A percentile compares a stretch with the other conserved stretches of the same genome.
phyloP scores from a whole-genome alignment of 2,329 filamentous ascomycete genomes.

The Penicillium aurantiogriseum region DNA sequence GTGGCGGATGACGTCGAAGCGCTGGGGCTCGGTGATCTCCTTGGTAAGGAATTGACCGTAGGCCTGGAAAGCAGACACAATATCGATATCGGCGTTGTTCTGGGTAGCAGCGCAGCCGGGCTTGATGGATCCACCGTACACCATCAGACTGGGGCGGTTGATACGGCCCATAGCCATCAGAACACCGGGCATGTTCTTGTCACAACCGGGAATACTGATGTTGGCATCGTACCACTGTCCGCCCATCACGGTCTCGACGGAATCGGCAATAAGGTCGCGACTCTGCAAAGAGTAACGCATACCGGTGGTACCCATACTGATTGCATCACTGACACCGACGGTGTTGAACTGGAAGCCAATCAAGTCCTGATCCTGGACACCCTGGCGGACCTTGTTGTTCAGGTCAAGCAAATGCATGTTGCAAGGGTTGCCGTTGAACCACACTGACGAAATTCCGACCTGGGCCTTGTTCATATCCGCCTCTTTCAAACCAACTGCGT shows the following conservation, averaged over 20 bases:
- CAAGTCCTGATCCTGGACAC: slow-evolving; percentile 72
- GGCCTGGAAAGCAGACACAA: slow-evolving; percentile 95
- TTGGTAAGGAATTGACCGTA: slow-evolving; percentile 94
- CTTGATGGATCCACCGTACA: slow-evolving; percentile 93
- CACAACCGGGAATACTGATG: slow-evolving; percentile 93
- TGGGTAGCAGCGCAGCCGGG: slow-evolving; percentile 80
- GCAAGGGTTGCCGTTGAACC: slow-evolving; percentile 97
- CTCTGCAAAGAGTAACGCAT: slow-evolving; percentile 96
- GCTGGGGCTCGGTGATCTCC: slow-evolving; percentile 84
- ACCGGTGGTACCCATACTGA: slow-evolving; percentile 96
- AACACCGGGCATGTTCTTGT: slow-evolving; percentile 99
- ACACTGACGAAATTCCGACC: slow-evolving; percentile 95
- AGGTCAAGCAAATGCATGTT: slow-evolving; percentile 98
- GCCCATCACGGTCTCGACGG: slow-evolving; percentile 98
- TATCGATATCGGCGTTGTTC: slow-evolving; percentile 75
- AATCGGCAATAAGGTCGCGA: slow-evolving; percentile 94
- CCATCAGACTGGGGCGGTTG: slow-evolving; percentile 93
- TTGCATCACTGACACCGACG: slow-evolving; percentile 93
- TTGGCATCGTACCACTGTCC: slow-evolving; percentile 99
- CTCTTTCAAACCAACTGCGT: slow-evolving; percentile 85
- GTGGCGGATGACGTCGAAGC: slow-evolving; percentile 91
- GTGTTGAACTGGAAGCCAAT: slow-evolving; percentile 99
- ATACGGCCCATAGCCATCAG: slow-evolving; percentile 91
- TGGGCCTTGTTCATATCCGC: slow-evolving; percentile 93
- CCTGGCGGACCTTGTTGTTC: slow-evolving; percentile 72